Base-by-base conservation (phyloP, 2,329 filamentous ascomycete species). In the Diaporthe helianthi region DNA sequence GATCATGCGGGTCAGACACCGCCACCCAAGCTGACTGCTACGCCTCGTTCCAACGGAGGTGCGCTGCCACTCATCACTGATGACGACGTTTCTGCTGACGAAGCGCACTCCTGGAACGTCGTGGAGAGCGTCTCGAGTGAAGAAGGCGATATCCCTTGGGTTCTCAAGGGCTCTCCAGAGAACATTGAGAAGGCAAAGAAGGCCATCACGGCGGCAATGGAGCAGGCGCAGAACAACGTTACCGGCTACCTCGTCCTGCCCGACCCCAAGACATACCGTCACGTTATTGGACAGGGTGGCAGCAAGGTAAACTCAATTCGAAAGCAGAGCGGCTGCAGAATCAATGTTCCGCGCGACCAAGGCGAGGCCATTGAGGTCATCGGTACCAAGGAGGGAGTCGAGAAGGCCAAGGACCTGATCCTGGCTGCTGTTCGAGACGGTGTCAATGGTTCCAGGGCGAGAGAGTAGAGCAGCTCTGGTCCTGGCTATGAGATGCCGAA, bases 281-380 rank as follows among this genome's bases (percentile, higher is more conserved):
- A 92, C 73, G 93, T 99, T 60, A 94, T 99, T 74, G 96, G 96
- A 5, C 90, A 91, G 73, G 92, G 92, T 70, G 96, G 96, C 70
- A 92, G 89, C 79, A 95, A 95, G 80, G 97, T 99, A 79, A 98
- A 98, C 81, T 84, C 89, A 51, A 98, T 99, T 78, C 90, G 96
- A 74, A 93, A 93, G 83, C 90, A 96, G 84, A 98, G 94, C 64
- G 93, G 92, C 67, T 98, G 94, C 81, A 94, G 92, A 82, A 97
- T 99, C 78, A 94, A 94, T 73, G 95, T 99, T 49, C 96, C 96
- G 26, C 90, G 93, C 73, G 91, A 93, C 76, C 92, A 97, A 80
- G 86, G 87, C 60, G 94, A 98, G 80, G 93, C 95, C 4, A 98
- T 99, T 78, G 93, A 97, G 83, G 92, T 99, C 75, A 85, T 91